Evolutionary conservation across 2,329 filamentous ascomycete genomes (phyloP).

Genomic region (Talaromyces sp.): DNA sequence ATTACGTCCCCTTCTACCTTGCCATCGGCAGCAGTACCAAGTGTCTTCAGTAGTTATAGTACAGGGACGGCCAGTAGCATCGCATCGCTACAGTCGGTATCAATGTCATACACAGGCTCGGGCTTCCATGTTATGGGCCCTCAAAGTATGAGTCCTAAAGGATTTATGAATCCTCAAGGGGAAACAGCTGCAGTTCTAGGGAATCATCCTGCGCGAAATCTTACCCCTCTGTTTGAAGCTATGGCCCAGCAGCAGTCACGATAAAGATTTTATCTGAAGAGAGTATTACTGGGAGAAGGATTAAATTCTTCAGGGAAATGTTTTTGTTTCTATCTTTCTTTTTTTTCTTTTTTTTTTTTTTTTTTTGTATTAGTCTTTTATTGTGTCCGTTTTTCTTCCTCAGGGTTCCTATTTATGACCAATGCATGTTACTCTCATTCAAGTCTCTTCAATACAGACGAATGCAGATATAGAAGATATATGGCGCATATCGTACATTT

Average conservation of each 20-base stretch:
- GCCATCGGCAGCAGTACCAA: background rate
- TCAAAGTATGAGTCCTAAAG: background rate
- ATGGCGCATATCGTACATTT: background rate
- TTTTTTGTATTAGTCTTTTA: background rate
- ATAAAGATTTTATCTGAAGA: background rate
- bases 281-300: background rate
- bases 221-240: slow-evolving; percentile 2
- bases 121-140: background rate
- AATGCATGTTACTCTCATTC: background rate
- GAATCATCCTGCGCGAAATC: background rate
- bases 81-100: background rate
- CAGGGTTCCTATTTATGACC: background rate
- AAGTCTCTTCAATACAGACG: background rate
- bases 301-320: background rate
- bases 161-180: background rate
- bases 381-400: background rate
- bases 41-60: background rate
- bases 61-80: background rate
- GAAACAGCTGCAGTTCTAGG: background rate
- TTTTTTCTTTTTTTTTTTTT: background rate
- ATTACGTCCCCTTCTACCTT: background rate
- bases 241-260: slow-evolving; percentile 2
- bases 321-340: background rate
- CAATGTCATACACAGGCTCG: background rate
- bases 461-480: background rate